Conservation (phyloP, 2,329 filamentous ascomycete species). For the Nakataea oryzae region DNA sequence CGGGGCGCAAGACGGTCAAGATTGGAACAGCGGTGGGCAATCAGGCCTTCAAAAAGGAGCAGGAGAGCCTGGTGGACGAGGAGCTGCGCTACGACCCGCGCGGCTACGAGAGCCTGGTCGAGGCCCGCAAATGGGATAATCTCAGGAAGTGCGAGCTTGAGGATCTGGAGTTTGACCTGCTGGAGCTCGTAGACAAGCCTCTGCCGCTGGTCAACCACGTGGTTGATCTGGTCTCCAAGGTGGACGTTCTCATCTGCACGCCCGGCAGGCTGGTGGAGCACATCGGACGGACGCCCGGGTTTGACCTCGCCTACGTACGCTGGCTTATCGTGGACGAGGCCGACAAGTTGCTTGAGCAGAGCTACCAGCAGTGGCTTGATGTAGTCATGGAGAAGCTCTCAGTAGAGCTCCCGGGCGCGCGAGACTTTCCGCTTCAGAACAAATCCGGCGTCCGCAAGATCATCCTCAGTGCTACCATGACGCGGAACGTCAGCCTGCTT, state of each 20-base stretch:
- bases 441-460: constrained; percentile 61
- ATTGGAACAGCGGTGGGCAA: constrained; percentile 78
- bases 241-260: constrained; percentile 85
- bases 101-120: constrained; percentile 36
- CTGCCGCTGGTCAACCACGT: constrained; percentile 48
- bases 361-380: constrained; percentile 83
- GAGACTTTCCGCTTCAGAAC: constrained; percentile 42
- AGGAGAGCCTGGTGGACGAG: constrained; percentile 34
- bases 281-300: constrained; percentile 72
- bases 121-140: constrained; percentile 11
- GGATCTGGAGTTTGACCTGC: constrained; percentile 19
- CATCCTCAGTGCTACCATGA: constrained; percentile 87
- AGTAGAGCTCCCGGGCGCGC: constrained; percentile 30
- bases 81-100: constrained; percentile 53
- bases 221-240: constrained; percentile 54
- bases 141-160: constrained; percentile 19
- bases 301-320: constrained; percentile 64
- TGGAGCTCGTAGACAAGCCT: constrained; percentile 19
- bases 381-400: constrained; percentile 55
- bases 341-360: constrained; percentile 82
- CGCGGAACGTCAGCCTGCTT: constrained; percentile 71
- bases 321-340: constrained; percentile 94
- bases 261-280: constrained; percentile 90
- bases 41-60: constrained; percentile 59
- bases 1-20: constrained; percentile 52